Evolutionary conservation across 2,329 filamentous ascomycete genomes (phyloP).

Genomic region (Onygena corvina): DNA sequence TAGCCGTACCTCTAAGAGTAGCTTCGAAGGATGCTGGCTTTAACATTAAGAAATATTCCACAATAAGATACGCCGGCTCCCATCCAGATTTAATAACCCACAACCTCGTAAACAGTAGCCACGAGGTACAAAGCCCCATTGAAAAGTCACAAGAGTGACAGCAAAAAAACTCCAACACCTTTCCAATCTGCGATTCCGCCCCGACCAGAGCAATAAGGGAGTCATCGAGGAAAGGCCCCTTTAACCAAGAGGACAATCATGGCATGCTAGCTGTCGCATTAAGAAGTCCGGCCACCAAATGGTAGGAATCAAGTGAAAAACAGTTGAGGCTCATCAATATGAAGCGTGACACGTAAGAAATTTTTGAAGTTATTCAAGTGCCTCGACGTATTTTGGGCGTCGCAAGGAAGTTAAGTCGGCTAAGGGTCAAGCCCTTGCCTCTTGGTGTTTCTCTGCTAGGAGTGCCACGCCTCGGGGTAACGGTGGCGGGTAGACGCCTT

Average conservation of each 20-base stretch:
- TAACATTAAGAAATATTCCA: too few relatives aligned
- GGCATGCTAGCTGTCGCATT: not conserved
- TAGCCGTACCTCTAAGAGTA: too few relatives aligned
- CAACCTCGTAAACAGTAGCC: not conserved
- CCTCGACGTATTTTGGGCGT: slow-evolving; percentile 35
- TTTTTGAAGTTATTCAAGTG: too few relatives aligned
- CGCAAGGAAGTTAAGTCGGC: slow-evolving; percentile 38
- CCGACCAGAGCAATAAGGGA: not conserved
- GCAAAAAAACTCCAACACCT: slow-evolving; percentile 3
- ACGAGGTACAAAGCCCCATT: not conserved
- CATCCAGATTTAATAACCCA: not conserved
- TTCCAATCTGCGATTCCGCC: not conserved
- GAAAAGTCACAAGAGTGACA: not conserved
- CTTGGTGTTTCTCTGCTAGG: slow-evolving; percentile 19
- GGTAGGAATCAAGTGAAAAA: not conserved
- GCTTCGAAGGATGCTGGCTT: too few relatives aligned
- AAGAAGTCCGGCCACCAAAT: not conserved
- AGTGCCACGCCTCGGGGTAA: slow-evolving; percentile 23
- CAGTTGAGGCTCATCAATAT: not conserved
- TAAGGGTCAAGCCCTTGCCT: slow-evolving; percentile 31
- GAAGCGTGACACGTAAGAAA: too few relatives aligned
- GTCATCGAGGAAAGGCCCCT: not conserved
- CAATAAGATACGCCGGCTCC: too few relatives aligned
- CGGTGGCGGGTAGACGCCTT: slow-evolving; percentile 10
- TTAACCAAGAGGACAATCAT: not conserved